Conservation (phyloP, 129 eudicot species). For the Tanacetum coccineum region DNA sequence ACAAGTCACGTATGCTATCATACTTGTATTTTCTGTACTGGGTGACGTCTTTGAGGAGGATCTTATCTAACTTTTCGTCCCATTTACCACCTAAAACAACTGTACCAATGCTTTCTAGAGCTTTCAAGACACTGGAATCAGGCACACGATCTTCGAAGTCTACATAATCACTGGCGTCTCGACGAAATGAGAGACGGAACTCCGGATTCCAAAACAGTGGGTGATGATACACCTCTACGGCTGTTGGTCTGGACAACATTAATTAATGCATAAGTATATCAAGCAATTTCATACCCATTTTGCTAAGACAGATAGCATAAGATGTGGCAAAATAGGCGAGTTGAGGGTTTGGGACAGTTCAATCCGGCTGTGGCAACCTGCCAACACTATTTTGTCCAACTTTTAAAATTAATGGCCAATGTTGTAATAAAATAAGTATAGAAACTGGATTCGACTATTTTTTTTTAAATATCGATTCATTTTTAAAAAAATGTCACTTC, state of each 20-base stretch:
- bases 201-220: slow-evolving; percentile 72
- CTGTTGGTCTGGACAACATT: slow-evolving; percentile 46
- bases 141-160: slow-evolving; percentile 72
- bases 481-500: background rate
- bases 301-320: background rate
- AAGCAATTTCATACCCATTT: background rate
- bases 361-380: background rate
- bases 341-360: background rate
- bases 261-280: background rate
- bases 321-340: background rate
- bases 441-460: too few relatives aligned
- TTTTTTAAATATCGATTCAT: too few relatives aligned
- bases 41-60: slow-evolving; percentile 56
- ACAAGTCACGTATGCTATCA: slow-evolving; percentile 74
- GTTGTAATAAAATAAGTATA: background rate
- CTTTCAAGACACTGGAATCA: slow-evolving; percentile 46
- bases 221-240: slow-evolving; percentile 51
- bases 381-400: background rate
- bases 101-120: slow-evolving; percentile 52
- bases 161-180: slow-evolving; percentile 78
- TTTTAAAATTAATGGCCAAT: background rate
- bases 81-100: slow-evolving; percentile 68
- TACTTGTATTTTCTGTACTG: slow-evolving; percentile 65
- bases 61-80: slow-evolving; percentile 66
- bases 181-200: slow-evolving; percentile 66